Percentiles rank a stretch among this genome's conserved stretches.
Evolutionary conservation across 805 yeast genomes (phyloP).

Genomic region (Teunomyces pallodes): DNA sequence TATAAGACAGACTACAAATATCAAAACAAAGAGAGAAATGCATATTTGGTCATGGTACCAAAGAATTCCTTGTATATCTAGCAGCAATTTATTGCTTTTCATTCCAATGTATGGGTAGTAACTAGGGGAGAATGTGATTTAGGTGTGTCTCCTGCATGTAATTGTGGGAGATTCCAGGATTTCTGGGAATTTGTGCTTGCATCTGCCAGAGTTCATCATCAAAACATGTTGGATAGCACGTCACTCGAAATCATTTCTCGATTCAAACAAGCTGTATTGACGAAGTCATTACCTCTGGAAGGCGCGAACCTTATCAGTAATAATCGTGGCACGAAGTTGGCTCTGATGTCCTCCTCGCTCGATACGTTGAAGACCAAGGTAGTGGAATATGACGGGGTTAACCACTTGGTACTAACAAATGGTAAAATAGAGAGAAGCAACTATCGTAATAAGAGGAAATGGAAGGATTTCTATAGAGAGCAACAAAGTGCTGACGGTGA

Average conservation of each 20-base stretch:
- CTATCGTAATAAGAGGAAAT: constrained; percentile 31
- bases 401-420: constrained; percentile 36
- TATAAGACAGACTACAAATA: no score
- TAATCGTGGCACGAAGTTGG: constrained; percentile 35
- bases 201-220: background rate
- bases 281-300: constrained; percentile 10
- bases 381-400: constrained; percentile 37
- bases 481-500: constrained; percentile 2
- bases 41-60: no score
- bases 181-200: background rate
- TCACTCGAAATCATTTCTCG: constrained; percentile 37
- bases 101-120: no score
- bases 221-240: constrained; percentile 34
- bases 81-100: no score
- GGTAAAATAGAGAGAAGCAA: constrained; percentile 29
- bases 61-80: no score
- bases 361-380: constrained; percentile 29
- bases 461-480: constrained; percentile 29
- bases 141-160: no score
- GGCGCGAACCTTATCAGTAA: constrained; percentile 10
- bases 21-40: no score
- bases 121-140: no score
- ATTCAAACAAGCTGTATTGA: constrained; percentile 37
- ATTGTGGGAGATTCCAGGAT: background rate
- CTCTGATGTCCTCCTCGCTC: constrained; percentile 12